Base-by-base conservation (phyloP, 202 grass and related monocot genomes). In the Schoenoplectus tabernaemontani region DNA sequence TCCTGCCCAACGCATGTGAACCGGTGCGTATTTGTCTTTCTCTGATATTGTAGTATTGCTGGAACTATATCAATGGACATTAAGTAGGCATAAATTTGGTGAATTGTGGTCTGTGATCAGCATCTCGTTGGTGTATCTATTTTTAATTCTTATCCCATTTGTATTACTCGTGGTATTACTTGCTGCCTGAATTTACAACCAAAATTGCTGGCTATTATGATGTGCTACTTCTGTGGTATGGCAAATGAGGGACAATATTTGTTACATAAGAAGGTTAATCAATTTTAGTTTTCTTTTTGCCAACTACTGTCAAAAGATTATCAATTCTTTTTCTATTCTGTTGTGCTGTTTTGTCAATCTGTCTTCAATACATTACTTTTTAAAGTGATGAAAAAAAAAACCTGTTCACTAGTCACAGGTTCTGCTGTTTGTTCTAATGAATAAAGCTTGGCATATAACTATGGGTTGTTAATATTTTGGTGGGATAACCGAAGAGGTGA, bases 1-100 rank as follows among this genome's bases (percentile, higher is more conserved):
- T 95, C 57, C 96, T 99, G 9, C 89, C 96, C 20, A 86, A 91
- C 87, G 92, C 92, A 80, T 82, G 83, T 81, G 90, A 91, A 78
- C 96, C 96, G 63, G 96, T 99, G 30, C 78, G 86, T 84, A 77
- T 80, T 12, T 33, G 0, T 8, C 63, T 76, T 17, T 5, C 23
- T 47, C 68, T 74, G 13, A 36, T 85, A 11, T 22, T 59, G 28
- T 61, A 4, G 3, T 53, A 44, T 53, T 81, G 39, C 2, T 20
- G 1, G 23, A 57, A 28, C 15, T 16, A 51, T 57, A 80, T 80
- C 58, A 77, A 4, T 53, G 5, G 15, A 13, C 7, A 1, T 51
- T 82, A 58, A 50, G 0, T 39, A 2, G 76, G 12, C 7, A 5
- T n/a, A 77, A 84, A 85, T 53, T 22, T 50, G 8, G 44, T 42